Evolutionary conservation across 1,139 yeast genomes (phyloP), one percentile per base, ranked within the genome.

Genomic region (Yamadazyma aaseri): DNA sequence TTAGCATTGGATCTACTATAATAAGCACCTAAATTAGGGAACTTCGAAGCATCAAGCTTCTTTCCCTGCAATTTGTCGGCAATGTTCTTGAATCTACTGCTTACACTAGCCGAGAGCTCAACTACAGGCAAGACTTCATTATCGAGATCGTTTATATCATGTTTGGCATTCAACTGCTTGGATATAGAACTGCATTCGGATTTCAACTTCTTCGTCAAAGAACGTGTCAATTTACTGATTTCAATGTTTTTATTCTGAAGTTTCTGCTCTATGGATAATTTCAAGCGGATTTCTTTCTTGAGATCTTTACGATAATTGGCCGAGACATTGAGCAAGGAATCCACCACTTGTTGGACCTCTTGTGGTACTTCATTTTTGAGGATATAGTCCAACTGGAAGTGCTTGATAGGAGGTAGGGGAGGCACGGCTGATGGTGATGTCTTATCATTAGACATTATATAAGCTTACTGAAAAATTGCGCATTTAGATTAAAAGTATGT

Each of bases 241-340:
- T 53, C 57, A 29, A 62, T 56, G 44, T 64, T 64, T 44, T 54
- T 60, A 38, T 55, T 58, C 39, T 67, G 72, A 17, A 65, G 54
- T 37, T 52, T 54, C 41, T 69, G 71, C 44, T 67, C 71, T 15
- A 60, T 50, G 6, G 62, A 50, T 28, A 71, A 45, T 34, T 63
- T 61, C 25, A 47, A 52, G 31, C 65, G 56, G 27, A 70, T 57
- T 35, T 62, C 70, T 12, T 44, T 42, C 39, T 68, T 59, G 33
- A 73, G 49, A 43, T 73, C 79, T 26, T 55, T 49, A 29, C 65
- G 66, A 46, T 70, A 73, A 36, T 61, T 63, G 11, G 47, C 28
- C 2, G 66, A 49, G 4, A 69, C 73, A 7, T 50, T 44, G 15
- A 63, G 36, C 5, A 73, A 44, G 14, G 71, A 54, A 10, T 57